Evolutionary conservation across 2,329 filamentous ascomycete species (phyloP).

Genomic region (Aspergillus texensis): DNA sequence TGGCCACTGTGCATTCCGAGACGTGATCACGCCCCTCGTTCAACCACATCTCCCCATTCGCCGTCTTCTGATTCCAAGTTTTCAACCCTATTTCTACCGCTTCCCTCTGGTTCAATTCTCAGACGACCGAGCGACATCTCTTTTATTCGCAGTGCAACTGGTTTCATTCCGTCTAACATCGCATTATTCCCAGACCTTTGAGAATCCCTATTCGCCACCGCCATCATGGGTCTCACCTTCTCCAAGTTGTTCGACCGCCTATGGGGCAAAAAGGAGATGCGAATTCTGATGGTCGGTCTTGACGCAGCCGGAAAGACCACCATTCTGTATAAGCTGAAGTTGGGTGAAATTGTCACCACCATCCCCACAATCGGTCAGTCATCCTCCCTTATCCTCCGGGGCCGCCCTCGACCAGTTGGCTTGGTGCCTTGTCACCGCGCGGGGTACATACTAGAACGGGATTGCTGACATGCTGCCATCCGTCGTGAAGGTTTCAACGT

Average conservation of each 20-base stretch:
- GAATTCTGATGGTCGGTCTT: conserved; percentile 99
- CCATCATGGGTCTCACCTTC: conserved; percentile 94
- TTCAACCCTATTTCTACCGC: not conserved
- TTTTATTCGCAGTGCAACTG: not conserved
- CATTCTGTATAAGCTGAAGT: conserved; percentile 99
- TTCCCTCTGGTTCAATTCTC: not conserved
- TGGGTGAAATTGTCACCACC: conserved; percentile 96
- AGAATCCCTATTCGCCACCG: conserved; percentile 37
- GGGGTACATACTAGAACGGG: not conserved
- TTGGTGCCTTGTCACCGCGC: conserved; percentile 1
- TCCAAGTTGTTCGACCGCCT: conserved; percentile 95
- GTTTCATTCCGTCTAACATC: conserved; percentile 20
- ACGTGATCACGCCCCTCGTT: conserved; percentile 14
- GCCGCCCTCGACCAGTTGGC: conserved; percentile 2
- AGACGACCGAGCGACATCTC: not conserved
- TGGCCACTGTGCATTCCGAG: conserved; percentile 11
- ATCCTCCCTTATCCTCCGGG: conserved; percentile 11
- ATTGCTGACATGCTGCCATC: conserved; percentile 15
- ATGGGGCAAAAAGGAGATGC: conserved; percentile 99
- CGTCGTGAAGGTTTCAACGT: conserved; percentile 86
- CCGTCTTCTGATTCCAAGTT: not conserved
- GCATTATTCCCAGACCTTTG: conserved; percentile 21
- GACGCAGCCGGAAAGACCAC: conserved; percentile 99
- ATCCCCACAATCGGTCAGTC: conserved; percentile 94
- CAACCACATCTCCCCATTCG: conserved; percentile 11